A percentile compares a stretch with the other conserved stretches of the same genome.
Conservation (phyloP, 1,139 yeast genomes). For the Yamadazyma friedrichii region DNA sequence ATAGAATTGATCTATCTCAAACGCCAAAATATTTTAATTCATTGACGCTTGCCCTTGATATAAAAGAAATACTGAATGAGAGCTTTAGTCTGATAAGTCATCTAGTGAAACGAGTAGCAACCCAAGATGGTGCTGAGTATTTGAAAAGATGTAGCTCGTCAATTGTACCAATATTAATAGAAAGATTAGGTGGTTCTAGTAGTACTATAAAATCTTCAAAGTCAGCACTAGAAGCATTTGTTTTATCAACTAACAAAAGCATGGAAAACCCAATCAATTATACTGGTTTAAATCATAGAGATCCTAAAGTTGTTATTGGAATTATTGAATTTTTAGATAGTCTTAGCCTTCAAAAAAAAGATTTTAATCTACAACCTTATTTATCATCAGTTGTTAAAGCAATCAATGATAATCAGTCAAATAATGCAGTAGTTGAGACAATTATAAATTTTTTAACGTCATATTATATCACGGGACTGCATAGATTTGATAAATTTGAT, state of each 20-base stretch:
- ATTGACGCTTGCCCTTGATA: slow-evolving; percentile 45
- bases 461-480: slow-evolving; percentile 29
- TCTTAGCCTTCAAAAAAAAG: slow-evolving; percentile 29
- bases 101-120: slow-evolving; percentile 69
- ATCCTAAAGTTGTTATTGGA: slow-evolving; percentile 42
- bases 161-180: slow-evolving; percentile 58
- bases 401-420: slow-evolving; percentile 2
- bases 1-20: slow-evolving; percentile 52
- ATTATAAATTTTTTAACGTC: slow-evolving; percentile 22
- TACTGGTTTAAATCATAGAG: slow-evolving; percentile 49
- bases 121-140: slow-evolving; percentile 56
- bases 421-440: slow-evolving; percentile 16
- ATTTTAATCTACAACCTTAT: slow-evolving; percentile 30
- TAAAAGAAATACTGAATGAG: slow-evolving; percentile 40
- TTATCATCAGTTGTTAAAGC: slow-evolving; percentile 24
- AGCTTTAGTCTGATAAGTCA: slow-evolving; percentile 75
- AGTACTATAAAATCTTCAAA: slow-evolving; percentile 49
- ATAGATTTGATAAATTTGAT: slow-evolving; percentile 38
- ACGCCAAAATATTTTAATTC: slow-evolving; percentile 61
- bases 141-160: slow-evolving; percentile 48
- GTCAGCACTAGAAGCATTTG: slow-evolving; percentile 61
- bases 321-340: slow-evolving; percentile 34
- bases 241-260: slow-evolving; percentile 60
- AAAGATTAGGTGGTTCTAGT: slow-evolving; percentile 48
- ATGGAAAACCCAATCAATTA: slow-evolving; percentile 52